phyloP scores from a whole-genome alignment of 2,329 filamentous ascomycete genomes.

The Ophiostoma sp. region DNA sequence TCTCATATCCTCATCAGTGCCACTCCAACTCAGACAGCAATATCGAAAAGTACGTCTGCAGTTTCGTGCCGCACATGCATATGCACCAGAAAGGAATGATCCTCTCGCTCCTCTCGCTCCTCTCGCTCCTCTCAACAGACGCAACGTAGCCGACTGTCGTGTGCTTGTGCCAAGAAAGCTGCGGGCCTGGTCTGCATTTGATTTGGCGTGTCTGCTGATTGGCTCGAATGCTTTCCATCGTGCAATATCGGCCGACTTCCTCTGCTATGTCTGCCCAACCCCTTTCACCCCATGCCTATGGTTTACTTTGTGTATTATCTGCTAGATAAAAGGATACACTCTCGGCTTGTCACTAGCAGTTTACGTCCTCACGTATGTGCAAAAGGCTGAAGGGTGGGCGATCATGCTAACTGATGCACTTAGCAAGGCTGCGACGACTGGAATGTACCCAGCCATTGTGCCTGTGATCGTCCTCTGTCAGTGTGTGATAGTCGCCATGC shows the following conservation, averaged over 20 bases:
- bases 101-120: neutral
- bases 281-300: neutral
- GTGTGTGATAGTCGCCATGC: neutral
- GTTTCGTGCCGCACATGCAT: neutral
- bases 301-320: neutral
- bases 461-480: neutral
- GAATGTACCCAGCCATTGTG: conserved; percentile 10
- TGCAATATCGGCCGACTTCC: neutral
- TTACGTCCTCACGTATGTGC: neutral
- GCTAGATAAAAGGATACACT: neutral
- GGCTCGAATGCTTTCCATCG: no score
- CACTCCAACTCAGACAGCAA: neutral
- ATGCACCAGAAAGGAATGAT: neutral
- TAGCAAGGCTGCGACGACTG: neutral
- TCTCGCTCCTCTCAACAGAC: neutral
- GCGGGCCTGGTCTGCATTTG: neutral
- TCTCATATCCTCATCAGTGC: no score
- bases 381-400: neutral
- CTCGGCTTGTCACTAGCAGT: neutral
- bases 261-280: neutral
- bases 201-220: neutral
- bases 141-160: neutral
- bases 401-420: neutral
- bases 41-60: neutral
- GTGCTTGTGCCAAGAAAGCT: neutral